Base-by-base conservation (phyloP, 2,329 filamentous ascomycete species). In the Alternaria arborescens region DNA sequence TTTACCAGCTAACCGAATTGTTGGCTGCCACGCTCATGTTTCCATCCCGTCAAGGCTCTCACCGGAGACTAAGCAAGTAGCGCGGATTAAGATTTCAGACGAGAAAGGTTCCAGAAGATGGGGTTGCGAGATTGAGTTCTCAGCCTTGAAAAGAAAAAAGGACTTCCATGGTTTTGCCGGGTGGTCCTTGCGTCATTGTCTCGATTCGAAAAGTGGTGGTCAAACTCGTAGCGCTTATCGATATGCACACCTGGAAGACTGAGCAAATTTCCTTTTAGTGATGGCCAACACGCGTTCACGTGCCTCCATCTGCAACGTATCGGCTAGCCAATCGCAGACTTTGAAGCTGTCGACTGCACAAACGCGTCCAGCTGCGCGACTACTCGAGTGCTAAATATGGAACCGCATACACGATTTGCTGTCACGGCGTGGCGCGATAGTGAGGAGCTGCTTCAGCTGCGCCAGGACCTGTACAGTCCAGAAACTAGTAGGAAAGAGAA, bases 371-470 rank as follows among this genome's bases (percentile, higher is more conserved):
- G 20, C 34, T 42, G 47, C 55, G 46, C 42, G 54, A 30, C 32
- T 46, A 30, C 38, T 40, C 36, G 18, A 55, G 30, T 41, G 11
- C 16, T 57, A 43, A 42, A 24, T 53, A 71, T 70, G 67, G 67
- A 67, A 20, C 50, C 60, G 26, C 47, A 59, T 46, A 42, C 66
- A 47, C 55, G 34, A 18, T 65, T 62, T 43, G 50, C 55, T 22
- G 62, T 60, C 5, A 65, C 62, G 16, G 60, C 56, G 24, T 93
- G 91, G 91, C 88, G 89, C 66, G 81, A 86, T 76, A 85, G 83
- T 55, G 74, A 80, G 59, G 90, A 93, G 75, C 86, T 94, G 62
- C 83, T 92, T 58, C 77, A 81, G 50, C 86, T 93, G 55, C 86
- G 90, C 62, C 77, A 81, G 54, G 85, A 89, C 68, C 85, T 94